A percentile compares a stretch with the other conserved stretches of the same genome.
Evolutionary conservation across 345 rosid genomes (phyloP).

Genomic region (Cardamine occulta): DNA sequence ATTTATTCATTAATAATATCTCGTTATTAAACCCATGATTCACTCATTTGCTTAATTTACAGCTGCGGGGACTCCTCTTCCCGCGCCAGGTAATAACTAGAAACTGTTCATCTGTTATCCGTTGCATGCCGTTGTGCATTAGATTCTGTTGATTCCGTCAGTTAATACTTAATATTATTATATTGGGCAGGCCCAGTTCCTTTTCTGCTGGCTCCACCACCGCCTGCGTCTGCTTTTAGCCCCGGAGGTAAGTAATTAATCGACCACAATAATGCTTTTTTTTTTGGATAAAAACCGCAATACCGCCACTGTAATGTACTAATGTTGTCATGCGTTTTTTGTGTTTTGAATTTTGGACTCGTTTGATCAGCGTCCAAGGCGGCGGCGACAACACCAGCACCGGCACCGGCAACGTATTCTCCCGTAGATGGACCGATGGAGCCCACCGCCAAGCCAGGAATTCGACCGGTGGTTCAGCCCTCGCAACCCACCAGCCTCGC

Average conservation of each 20-base stretch:
- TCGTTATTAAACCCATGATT: neutral
- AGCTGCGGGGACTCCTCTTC: slow-evolving; percentile 84
- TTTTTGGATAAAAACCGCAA: too few relatives aligned
- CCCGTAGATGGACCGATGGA: slow-evolving; percentile 13
- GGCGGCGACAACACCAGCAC: neutral
- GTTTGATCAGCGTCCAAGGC: slow-evolving; percentile 41
- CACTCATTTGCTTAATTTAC: slow-evolving; percentile 33
- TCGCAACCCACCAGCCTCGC: slow-evolving; percentile 40
- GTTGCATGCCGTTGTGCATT: neutral
- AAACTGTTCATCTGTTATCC: neutral
- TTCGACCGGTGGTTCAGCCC: slow-evolving; percentile 43
- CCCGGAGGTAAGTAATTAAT: slow-evolving; percentile 53
- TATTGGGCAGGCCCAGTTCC: slow-evolving; percentile 64
- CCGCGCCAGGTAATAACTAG: slow-evolving; percentile 66
- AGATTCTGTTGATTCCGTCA: neutral
- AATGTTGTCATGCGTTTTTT: neutral
- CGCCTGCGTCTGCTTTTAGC: slow-evolving; percentile 55
- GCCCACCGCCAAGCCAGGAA: slow-evolving; percentile 32
- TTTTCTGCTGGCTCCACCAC: slow-evolving; percentile 59
- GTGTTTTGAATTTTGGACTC: neutral
- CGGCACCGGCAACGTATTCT: slow-evolving; percentile 2
- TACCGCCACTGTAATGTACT: too few relatives aligned
- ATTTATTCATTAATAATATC: neutral
- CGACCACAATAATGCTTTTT: neutral
- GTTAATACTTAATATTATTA: neutral